phyloP scores from a whole-genome alignment of 495 filamentous ascomycete species.

The Parmelia sp. region DNA sequence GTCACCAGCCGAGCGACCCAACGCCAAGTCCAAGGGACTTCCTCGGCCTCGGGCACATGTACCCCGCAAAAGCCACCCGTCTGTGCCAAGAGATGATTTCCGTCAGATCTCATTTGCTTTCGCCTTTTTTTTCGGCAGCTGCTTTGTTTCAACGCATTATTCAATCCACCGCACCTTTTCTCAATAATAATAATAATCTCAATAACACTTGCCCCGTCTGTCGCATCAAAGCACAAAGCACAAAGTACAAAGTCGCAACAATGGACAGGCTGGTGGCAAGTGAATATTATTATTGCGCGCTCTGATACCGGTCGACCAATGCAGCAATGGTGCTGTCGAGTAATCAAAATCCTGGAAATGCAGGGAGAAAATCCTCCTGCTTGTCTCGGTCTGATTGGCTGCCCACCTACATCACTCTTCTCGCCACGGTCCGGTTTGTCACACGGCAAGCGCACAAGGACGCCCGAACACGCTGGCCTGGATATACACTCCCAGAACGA shows the following conservation, averaged over 20 bases:
- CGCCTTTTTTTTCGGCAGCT: not conserved
- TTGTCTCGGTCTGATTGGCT: constrained; percentile 14
- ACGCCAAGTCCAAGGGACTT: no score
- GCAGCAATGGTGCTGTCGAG: no score
- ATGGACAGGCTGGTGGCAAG: not conserved
- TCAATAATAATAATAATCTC: no score
- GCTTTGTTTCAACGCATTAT: not conserved
- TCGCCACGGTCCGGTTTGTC: not conserved
- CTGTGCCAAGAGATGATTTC: not conserved
- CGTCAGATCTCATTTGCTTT: not conserved
- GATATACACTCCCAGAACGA: no score
- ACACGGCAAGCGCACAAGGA: not conserved
- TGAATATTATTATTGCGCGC: not conserved
- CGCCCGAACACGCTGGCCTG: no score
- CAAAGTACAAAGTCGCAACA: not conserved
- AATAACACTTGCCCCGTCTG: no score
- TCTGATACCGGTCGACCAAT: no score
- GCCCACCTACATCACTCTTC: constrained; percentile 15
- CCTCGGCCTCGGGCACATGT: not conserved
- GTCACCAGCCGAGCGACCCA: no score
- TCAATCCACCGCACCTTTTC: no score
- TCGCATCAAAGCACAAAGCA: no score
- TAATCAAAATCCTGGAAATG: no score
- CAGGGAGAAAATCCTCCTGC: no score
- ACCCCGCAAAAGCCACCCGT: constrained; percentile 18